A percentile compares a stretch with the other conserved stretches of the same genome.
These are phyloP conservation scores for Tilletia setariae DNA, from an alignment of 1,284 basidiomycete genomes.

Conservation along the genomic window DNA sequence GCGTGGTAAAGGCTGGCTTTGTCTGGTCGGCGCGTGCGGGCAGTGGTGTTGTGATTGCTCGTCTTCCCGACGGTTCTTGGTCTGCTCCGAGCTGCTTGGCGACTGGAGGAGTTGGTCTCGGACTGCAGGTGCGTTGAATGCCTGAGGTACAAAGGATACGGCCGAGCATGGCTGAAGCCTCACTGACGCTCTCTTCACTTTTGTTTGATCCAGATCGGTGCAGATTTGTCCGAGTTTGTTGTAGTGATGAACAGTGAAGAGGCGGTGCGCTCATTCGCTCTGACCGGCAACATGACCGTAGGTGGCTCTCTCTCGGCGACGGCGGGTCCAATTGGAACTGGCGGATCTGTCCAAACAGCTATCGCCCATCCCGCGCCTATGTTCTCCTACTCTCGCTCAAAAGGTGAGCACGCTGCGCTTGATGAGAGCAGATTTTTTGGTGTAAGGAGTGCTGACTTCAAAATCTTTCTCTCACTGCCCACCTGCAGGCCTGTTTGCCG, in stretches of 20 bases:
- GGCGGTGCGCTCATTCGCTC: conserved; percentile 87
- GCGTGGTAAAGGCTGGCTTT: conserved; percentile 79
- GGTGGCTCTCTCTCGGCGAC: conserved; percentile 61
- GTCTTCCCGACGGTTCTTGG: conserved; percentile 94
- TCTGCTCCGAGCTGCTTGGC: conserved; percentile 95
- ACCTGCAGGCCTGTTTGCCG: conserved; percentile 79
- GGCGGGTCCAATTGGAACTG: conserved; percentile 77
- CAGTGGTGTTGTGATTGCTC: conserved; percentile 87
- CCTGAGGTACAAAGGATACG: conserved; percentile 59
- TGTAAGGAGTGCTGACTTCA: not conserved
- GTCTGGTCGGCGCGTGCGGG: conserved; percentile 95
- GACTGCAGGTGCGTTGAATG: conserved; percentile 69
- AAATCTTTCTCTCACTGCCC: conserved; percentile 23
- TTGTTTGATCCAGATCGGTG: conserved; percentile 63
- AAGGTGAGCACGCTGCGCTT: conserved; percentile 64
- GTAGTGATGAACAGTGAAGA: conserved; percentile 96
- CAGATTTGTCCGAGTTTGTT: conserved; percentile 62
- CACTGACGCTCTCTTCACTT: not conserved
- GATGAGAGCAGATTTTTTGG: too few species aligned
- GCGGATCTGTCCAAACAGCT: conserved; percentile 80
- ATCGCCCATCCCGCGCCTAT: conserved; percentile 90
- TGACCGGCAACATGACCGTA: conserved; percentile 93
- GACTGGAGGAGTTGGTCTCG: conserved; percentile 86
- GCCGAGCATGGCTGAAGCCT: not conserved
- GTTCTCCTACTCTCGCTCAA: conserved; percentile 94